These are phyloP conservation scores for Nemania sp. DNA, from an alignment of 2,329 filamentous ascomycete genomes.

Conservation along the genomic window DNA sequence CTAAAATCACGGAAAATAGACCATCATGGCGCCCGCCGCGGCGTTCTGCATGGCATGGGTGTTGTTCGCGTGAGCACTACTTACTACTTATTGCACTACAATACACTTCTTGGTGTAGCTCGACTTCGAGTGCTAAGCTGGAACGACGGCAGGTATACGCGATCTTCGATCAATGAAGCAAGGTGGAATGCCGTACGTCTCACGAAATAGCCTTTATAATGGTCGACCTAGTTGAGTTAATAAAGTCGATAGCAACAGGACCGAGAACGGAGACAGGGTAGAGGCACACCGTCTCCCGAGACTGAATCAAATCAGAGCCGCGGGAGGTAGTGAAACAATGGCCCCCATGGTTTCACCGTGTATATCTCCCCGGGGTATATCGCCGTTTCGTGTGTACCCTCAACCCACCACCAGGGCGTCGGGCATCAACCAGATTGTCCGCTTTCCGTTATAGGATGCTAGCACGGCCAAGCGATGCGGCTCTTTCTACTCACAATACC, in stretches of 20 bases:
- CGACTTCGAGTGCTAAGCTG: neutral
- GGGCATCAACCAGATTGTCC: neutral
- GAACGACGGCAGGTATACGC: conserved; percentile 22
- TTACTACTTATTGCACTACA: neutral
- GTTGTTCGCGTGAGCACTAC: conserved; percentile 23
- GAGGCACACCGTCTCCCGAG: conserved; percentile 1
- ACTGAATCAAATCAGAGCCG: conserved; percentile 3
- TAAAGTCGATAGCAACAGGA: conserved; percentile 22
- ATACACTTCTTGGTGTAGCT: neutral
- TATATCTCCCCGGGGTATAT: too few relatives aligned
- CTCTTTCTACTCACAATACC: neutral
- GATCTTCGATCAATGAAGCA: conserved; percentile 28
- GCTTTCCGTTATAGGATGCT: neutral
- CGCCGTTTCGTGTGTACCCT: too few relatives aligned
- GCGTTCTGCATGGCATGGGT: conserved; percentile 30
- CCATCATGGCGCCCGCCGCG: conserved; percentile 25
- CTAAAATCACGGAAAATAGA: conserved; percentile 17
- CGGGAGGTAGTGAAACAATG: conserved; percentile 2
- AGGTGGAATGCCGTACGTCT: conserved; percentile 25
- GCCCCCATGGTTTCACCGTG: too few relatives aligned
- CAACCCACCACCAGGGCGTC: too few relatives aligned
- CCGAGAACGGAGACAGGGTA: conserved; percentile 12
- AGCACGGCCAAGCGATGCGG: neutral
- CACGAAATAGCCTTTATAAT: neutral
- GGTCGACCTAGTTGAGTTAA: neutral